Base-by-base conservation (phyloP, 2,329 filamentous ascomycete genomes). In the Verticillium albo-atrum region DNA sequence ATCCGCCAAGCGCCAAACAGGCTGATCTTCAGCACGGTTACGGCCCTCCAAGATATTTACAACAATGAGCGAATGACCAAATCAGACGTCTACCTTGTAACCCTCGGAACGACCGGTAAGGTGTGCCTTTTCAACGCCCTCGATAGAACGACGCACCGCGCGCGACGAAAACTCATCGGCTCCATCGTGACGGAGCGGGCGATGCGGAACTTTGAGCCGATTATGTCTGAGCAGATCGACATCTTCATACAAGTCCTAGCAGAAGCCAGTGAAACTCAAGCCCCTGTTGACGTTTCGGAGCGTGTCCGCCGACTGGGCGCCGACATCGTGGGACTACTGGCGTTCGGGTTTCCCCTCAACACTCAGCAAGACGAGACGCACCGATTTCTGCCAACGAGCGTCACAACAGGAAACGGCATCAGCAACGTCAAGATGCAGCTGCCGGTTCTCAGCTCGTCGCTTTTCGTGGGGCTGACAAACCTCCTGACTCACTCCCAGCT, bases 171-270 rank as follows among this genome's bases (percentile, higher is more conserved):
- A 32, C 10, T 61, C 9, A 23, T 60, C 26, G 57, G 57, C 30
- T 34, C 51, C 15, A 55, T 53, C 17, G 20, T 59, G 6, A 57
- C 57, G 15, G 61, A 63, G 5, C 42, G 52, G 7, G 51, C 57
- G 20, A 61, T 63, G 57, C 61, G 60, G 23, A 20, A 25, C 10
- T 63, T 61, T 27, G 61, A 63, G 52, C 60, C 61, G 4, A 60
- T 55, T 4, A 57, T 63, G 58, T 15, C 35, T 3, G n/a, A 54
- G 20, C n/a, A 63, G 51, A 55, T 61, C 7, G 47, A 62, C 52
- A 53, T 62, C 4, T 63, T 60, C 54, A 51, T 63, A 2, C 10
- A 55, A 25, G 7, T 28, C n/a, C 20, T 61, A 1, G 53, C 52
- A 12, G 12, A 58, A n/a, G 32, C 56, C 15, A 54, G 56, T 14